A percentile compares a stretch with the other conserved stretches of the same genome.
These are phyloP conservation scores for Rubus parviflorus DNA, from an alignment of 306 rosid species.

Conservation along the genomic window DNA sequence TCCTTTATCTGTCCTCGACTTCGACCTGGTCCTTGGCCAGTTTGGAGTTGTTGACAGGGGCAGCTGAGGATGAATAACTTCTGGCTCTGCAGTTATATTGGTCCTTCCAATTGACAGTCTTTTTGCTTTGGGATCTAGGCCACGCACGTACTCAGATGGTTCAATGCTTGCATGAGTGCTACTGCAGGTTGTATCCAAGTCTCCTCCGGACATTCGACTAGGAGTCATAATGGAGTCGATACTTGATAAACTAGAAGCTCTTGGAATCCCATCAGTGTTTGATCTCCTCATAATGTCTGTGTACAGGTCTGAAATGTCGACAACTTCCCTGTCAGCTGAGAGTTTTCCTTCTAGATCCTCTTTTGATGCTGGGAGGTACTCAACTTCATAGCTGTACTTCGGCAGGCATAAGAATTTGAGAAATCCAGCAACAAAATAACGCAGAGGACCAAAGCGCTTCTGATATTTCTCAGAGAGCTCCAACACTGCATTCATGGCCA, in stretches of 20 bases:
- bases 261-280: slow-evolving; percentile 81
- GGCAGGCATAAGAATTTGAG: slow-evolving; percentile 94
- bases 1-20: slow-evolving; percentile 87
- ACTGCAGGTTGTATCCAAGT: slow-evolving; percentile 65
- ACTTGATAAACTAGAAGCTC: slow-evolving; percentile 99
- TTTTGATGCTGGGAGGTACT: slow-evolving; percentile 83
- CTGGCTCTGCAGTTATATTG: slow-evolving; percentile 82
- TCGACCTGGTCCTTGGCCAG: slow-evolving; percentile 97
- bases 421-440: slow-evolving; percentile 97
- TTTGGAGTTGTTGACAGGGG: slow-evolving; percentile 95
- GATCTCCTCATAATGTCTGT: slow-evolving; percentile 86
- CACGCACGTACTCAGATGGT: slow-evolving; percentile 97
- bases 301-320: slow-evolving; percentile 84
- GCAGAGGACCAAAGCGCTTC: slow-evolving; percentile 92
- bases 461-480: slow-evolving; percentile 96
- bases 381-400: slow-evolving; percentile 87
- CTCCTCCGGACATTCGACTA: slow-evolving; percentile 88
- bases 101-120: slow-evolving; percentile 80
- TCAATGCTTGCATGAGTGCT: slow-evolving; percentile 84
- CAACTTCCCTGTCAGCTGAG: slow-evolving; percentile 60
- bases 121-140: slow-evolving; percentile 89
- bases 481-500: slow-evolving; percentile 57
- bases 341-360: slow-evolving; percentile 70
- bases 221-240: slow-evolving; percentile 98
- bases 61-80: slow-evolving; percentile 88